These are phyloP conservation scores for Ogataea wickerhamii DNA, from an alignment of 805 yeast species.

Conservation along the genomic window DNA sequence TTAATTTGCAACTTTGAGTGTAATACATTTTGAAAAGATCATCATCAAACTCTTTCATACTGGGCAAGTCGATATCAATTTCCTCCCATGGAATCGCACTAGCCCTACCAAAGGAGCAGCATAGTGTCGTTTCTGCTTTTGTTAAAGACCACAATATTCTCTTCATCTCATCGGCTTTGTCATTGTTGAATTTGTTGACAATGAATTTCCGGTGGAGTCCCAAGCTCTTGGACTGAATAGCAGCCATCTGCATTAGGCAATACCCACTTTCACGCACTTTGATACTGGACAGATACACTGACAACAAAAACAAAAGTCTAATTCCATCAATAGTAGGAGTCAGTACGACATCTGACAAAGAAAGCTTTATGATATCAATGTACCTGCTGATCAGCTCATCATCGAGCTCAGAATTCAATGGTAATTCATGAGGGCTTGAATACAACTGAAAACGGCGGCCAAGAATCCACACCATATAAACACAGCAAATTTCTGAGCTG, in stretches of 20 bases:
- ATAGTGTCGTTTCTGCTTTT: conserved; percentile 38
- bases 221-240: conserved; percentile 45
- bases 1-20: conserved; percentile 33
- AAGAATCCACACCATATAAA: conserved; percentile 45
- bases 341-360: conserved; percentile 40
- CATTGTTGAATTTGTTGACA: conserved; percentile 32
- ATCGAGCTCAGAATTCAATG: conserved; percentile 20
- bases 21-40: conserved; percentile 32
- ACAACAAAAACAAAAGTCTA: conserved; percentile 38
- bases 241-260: conserved; percentile 44
- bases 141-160: conserved; percentile 44
- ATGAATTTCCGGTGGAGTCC: conserved; percentile 43
- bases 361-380: conserved; percentile 40
- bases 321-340: conserved; percentile 45
- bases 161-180: conserved; percentile 38
- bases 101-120: conserved; percentile 45
- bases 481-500: conserved; percentile 39
- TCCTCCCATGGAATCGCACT: conserved; percentile 43
- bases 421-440: conserved; percentile 25
- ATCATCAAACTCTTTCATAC: conserved; percentile 27
- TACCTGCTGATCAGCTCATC: conserved; percentile 31
- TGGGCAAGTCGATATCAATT: conserved; percentile 40
- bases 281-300: conserved; percentile 41
- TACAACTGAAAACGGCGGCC: conserved; percentile 34
- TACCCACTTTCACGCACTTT: conserved; percentile 48